These are phyloP conservation scores for Colletotrichum sp. DNA, from an alignment of 2,329 filamentous ascomycete genomes.

Conservation along the genomic window DNA sequence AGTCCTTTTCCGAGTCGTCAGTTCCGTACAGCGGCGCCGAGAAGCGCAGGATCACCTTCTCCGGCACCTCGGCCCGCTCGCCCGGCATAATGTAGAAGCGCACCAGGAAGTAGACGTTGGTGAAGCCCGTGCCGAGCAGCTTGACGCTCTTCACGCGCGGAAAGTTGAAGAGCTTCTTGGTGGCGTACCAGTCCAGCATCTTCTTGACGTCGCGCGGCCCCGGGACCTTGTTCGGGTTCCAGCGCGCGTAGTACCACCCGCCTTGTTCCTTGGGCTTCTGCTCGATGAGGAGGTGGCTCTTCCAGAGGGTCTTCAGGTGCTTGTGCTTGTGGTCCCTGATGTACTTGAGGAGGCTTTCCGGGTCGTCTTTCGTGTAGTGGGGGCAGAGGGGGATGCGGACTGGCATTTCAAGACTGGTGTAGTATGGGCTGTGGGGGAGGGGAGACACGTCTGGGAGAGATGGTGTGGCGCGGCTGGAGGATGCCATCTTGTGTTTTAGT, in stretches of 20 bases:
- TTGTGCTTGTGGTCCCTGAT: not conserved
- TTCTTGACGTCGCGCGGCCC: not conserved
- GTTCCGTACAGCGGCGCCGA: conserved; percentile 5
- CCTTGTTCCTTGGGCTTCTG: not conserved
- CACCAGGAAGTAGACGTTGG: not conserved
- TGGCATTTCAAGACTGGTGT: not conserved
- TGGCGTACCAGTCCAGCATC: not conserved
- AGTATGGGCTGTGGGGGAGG: rapidly evolving
- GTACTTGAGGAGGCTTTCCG: not conserved
- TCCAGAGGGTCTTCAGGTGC: not conserved
- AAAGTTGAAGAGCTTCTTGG: not conserved
- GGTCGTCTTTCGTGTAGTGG: not conserved
- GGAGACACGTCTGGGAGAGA: not conserved
- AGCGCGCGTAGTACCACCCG: not conserved
- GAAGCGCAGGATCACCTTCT: conserved; percentile 7
- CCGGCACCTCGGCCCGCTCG: not conserved
- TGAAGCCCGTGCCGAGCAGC: not conserved
- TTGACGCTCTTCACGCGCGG: not conserved
- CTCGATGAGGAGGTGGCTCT: not conserved
- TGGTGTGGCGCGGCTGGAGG: not conserved
- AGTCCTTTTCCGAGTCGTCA: not conserved
- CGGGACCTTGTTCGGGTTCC: not conserved
- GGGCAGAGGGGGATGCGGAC: not conserved
- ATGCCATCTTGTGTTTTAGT: not conserved
- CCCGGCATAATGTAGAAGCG: not conserved